Evolutionary conservation across 805 yeast genomes (phyloP).

Genomic region (Metschnikowia peoriensis): DNA sequence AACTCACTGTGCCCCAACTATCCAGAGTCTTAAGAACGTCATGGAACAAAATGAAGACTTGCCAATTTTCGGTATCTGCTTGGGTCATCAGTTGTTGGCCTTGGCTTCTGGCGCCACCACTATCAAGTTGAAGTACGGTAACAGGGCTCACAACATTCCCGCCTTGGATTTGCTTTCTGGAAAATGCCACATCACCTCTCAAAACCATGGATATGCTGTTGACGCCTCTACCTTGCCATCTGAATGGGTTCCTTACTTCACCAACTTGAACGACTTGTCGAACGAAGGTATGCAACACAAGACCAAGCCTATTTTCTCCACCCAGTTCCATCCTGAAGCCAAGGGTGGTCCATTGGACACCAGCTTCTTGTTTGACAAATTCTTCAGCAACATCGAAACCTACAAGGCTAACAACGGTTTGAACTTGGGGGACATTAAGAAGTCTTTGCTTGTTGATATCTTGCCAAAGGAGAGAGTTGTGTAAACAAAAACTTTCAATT

Average conservation of each 20-base stretch:
- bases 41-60: conserved; percentile 65
- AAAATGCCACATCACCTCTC: conserved; percentile 96
- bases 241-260: conserved; percentile 76
- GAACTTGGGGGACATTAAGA: conserved; percentile 44
- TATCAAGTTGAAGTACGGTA: conserved; percentile 91
- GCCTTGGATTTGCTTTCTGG: conserved; percentile 88
- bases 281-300: conserved; percentile 97
- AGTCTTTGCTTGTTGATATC: conserved; percentile 56
- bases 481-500: conserved; percentile 18
- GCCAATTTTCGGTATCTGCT: conserved; percentile 96
- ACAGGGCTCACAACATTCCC: conserved; percentile 98
- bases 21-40: conserved; percentile 56
- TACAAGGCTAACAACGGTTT: conserved; percentile 44
- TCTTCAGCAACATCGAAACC: conserved; percentile 63
- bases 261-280: conserved; percentile 91
- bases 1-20: conserved; percentile 71
- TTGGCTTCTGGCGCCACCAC: conserved; percentile 94
- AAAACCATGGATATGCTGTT: conserved; percentile 98
- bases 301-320: conserved; percentile 85
- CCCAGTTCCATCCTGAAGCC: conserved; percentile 99
- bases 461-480: conserved; percentile 64
- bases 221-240: conserved; percentile 72
- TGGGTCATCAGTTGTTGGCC: conserved; percentile 96
- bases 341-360: conserved; percentile 98
- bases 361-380: conserved; percentile 85